Conservation (phyloP, 495 filamentous ascomycete genomes). For the Hypoxylon trugodes region DNA sequence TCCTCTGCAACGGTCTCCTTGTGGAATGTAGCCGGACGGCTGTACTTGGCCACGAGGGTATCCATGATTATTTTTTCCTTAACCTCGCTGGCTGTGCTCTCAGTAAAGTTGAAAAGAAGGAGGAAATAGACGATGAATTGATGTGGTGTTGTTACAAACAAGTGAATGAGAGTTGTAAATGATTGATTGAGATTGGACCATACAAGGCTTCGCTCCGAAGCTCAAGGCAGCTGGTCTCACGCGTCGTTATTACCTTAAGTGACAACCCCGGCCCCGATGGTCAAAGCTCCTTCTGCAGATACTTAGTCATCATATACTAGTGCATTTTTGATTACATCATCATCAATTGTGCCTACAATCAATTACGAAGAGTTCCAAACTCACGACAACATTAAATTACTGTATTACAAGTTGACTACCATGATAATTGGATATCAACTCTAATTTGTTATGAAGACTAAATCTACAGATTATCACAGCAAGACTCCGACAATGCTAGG, state of each 20-base stretch:
- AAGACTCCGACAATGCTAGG: not conserved
- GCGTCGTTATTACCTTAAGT: constrained; percentile 39
- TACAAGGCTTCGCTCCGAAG: constrained; percentile 18
- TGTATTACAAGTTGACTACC: too few relatives aligned
- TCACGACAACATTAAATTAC: too few relatives aligned
- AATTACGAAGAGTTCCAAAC: too few relatives aligned
- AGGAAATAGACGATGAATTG: not conserved
- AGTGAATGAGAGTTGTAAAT: constrained; percentile 9
- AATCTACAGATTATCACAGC: not conserved
- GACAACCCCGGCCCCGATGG: not conserved
- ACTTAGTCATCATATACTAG: too few relatives aligned
- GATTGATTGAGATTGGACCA: constrained; percentile 30
- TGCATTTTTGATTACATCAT: too few relatives aligned
- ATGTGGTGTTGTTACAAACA: constrained; percentile 7
- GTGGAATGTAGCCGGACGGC: constrained; percentile 69
- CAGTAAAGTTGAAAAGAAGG: not conserved
- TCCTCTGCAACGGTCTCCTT: constrained; percentile 76
- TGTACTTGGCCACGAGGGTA: constrained; percentile 89
- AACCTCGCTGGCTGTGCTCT: not conserved
- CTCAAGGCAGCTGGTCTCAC: constrained; percentile 47
- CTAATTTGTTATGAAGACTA: too few relatives aligned
- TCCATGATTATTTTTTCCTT: constrained; percentile 75
- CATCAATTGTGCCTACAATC: not conserved
- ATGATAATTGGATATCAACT: too few relatives aligned
- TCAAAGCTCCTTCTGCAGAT: constrained; percentile 22